Percentiles rank a stretch among this genome's conserved stretches.
Evolutionary conservation across 768 basidiomycete species (phyloP).

Genomic region (Chalciporus pseudorubinellus): DNA sequence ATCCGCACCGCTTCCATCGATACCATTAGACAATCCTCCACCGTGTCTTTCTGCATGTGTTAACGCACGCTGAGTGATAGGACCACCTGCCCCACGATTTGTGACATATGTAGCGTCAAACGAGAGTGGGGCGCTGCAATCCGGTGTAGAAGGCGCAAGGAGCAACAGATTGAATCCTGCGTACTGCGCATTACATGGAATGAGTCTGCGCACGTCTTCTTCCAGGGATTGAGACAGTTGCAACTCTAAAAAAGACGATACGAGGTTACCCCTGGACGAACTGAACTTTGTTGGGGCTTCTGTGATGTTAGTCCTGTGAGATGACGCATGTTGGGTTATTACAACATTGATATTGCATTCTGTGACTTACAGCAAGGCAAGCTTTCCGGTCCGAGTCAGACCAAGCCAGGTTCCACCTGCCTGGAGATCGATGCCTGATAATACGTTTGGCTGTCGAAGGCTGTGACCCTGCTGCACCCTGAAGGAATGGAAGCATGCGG

Average conservation of each 20-base stretch:
- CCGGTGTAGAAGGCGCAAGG: constrained; percentile 40
- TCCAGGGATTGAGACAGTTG: constrained; percentile 46
- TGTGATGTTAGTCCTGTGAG: constrained; percentile 78
- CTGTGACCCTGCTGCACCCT: constrained; percentile 28
- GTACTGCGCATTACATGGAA: constrained; percentile 49
- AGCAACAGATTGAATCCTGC: constrained; percentile 84
- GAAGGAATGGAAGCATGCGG: constrained; percentile 70
- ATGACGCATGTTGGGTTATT: not conserved
- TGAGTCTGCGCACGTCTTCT: constrained; percentile 46
- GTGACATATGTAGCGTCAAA: constrained; percentile 61
- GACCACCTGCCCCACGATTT: constrained; percentile 69
- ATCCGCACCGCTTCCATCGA: constrained; percentile 58
- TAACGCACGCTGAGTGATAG: constrained; percentile 53
- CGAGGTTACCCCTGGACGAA: constrained; percentile 67
- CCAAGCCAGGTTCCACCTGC: constrained; percentile 88
- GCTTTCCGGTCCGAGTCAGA: constrained; percentile 57
- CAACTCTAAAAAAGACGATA: constrained; percentile 64
- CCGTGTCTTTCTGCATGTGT: constrained; percentile 44
- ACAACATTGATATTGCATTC: not conserved
- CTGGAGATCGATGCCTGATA: constrained; percentile 71
- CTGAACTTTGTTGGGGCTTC: constrained; percentile 50
- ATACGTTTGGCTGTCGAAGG: constrained; percentile 36
- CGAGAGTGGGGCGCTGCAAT: constrained; percentile 25
- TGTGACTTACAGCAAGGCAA: constrained; percentile 66
- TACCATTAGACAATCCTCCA: constrained; percentile 73